phyloP scores from a whole-genome alignment of 106 monocot genomes.

The Allium cepa region DNA sequence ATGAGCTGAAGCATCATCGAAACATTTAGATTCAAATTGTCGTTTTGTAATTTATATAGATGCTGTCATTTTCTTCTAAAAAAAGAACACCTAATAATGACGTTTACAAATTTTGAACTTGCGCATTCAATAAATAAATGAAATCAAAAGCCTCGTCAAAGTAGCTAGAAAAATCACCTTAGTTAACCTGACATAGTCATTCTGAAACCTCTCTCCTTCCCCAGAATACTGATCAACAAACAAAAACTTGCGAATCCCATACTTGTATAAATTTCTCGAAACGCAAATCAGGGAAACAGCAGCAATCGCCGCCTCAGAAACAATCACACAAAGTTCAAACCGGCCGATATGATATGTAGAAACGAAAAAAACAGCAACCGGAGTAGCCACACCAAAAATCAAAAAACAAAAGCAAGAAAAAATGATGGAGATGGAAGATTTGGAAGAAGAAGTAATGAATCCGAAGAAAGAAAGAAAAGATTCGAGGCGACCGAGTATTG shows the following conservation, averaged over 20 bases:
- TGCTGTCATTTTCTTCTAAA: too few species aligned
- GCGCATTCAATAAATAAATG: not conserved
- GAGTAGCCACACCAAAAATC: constrained; percentile 29
- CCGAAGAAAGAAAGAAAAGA: constrained; percentile 32
- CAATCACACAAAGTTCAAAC: constrained; percentile 32
- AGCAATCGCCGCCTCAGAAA: constrained; percentile 35
- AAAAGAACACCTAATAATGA: too few species aligned
- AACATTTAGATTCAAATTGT: too few species aligned
- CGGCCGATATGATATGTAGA: constrained; percentile 31
- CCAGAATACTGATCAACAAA: constrained; percentile 52
- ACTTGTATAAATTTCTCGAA: constrained; percentile 45
- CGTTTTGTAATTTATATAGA: too few species aligned
- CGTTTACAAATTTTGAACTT: too few species aligned
- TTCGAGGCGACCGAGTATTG: constrained; percentile 35
- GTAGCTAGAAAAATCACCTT: constrained; percentile 23
- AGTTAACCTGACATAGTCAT: constrained; percentile 47
- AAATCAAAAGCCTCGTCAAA: not conserved
- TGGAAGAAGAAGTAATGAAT: constrained; percentile 12
- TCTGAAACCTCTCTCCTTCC: constrained; percentile 30
- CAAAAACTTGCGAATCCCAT: constrained; percentile 46
- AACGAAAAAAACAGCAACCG: constrained; percentile 14
- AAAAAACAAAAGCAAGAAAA: constrained; percentile 23
- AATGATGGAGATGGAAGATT: constrained; percentile 9
- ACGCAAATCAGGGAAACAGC: constrained; percentile 35
- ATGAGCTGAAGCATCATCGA: too few species aligned